Base-by-base conservation (phyloP, 2,329 filamentous ascomycete genomes). In the Colletotrichum sublineola region DNA sequence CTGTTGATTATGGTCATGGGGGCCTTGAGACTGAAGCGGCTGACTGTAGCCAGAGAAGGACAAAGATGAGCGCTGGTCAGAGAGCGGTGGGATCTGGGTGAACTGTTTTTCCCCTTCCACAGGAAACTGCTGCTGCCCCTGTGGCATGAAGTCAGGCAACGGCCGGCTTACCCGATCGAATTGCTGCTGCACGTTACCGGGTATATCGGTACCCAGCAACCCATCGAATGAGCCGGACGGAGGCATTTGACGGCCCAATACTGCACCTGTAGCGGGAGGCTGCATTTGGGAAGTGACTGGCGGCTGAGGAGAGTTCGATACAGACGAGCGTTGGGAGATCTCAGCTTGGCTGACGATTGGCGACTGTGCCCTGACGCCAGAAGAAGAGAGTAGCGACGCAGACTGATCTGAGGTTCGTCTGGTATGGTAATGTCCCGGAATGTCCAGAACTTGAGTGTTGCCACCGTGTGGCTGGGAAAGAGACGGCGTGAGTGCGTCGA, bases 331-430 rank as follows among this genome's bases (percentile, higher is more conserved):
- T 44, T 62, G 71, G 38, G 64, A 61, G 11, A 33, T 58, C 15
- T 56, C 60, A 20, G 52, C 24, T 40, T 42, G 58, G 44, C 40
- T n/a, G n/a, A 38, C 24, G n/a, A 48, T 46, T 9, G 48, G 42
- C 31, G 68, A 63, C 29, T 63, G 60, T 14, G 68, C 62, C 29
- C 31, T 71, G 33, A 15, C 42, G 31, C 44, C 52, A 14, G 64
- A 42, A 14, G 42, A 42, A 15, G 42, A 52, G n/a, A 55, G 33
- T 20, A 44, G 36, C 12, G 67, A 48, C 14, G 55, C 46, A 56
- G 67, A 46, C n/a, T 61, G 67, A 29, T 48, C 60, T n/a, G 33
- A 56, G 29, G 42, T 12, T 61, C 36, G 53, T 18, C 40, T 48
- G 12, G 20, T 11, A 31, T 33, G 29, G 20, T 44, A 48, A 24